Base-by-base conservation (phyloP, 1,139 yeast species). In the Candida sanyaensis region DNA sequence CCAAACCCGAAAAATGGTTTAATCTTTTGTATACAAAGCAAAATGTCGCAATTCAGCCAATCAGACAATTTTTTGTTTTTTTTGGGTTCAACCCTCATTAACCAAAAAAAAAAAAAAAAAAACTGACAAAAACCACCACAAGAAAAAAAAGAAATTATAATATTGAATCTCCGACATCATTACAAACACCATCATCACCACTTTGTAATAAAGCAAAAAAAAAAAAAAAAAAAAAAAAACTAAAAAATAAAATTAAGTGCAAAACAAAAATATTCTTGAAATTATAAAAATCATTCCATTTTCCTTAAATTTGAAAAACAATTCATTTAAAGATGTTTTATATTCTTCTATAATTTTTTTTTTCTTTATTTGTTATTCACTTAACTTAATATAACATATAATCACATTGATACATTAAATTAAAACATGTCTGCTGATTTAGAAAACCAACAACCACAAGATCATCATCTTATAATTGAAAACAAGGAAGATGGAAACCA, bases 371-470 rank as follows among this genome's bases (percentile, higher is more conserved):
- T 23, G 7, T 10, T 28, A 28, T 8, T 38, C n/a, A 21, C 38
- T 34, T 34, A n/a, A 26, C 9, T 37, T 27, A 12, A 40, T 23
- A 28, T 17, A 17, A 17, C 21, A 17, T 17, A 17, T 17, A 17
- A 17, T 17, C 21, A 17, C 21, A 17, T 17, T 17, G 21, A 17
- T 17, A 17, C 17, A 31, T 31, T 23, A 31, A 24, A 36, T 36
- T 13, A 41, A 41, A 36, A n/a, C 12, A 61, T 53, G 57, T 50
- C 64, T 53, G 61, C 64, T 13, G 67, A 67, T 49, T 59, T 67
- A 46, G 72, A 67, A 56, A 63, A 62, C 47, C 71, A 66, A 62
- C 50, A 58, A 40, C 66, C 66, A 12, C 54, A 58, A 36, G 64
- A 67, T 37, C 65, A 62, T 43, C 58, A 43, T 31, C 50, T 59